phyloP scores from a whole-genome alignment of 1,284 basidiomycete species.

The Sphaerobolus stellatus region DNA sequence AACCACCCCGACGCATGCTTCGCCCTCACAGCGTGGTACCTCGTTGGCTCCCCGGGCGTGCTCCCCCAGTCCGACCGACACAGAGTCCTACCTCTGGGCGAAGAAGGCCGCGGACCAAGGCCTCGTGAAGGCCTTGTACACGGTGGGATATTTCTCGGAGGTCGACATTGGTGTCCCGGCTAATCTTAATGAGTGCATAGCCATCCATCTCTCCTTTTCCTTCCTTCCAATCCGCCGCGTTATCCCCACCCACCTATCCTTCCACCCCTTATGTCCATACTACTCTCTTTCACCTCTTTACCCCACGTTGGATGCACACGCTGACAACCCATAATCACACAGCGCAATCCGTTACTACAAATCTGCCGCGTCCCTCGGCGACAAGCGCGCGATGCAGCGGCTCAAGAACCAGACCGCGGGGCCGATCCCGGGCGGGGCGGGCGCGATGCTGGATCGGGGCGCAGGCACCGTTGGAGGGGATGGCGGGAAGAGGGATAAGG shows the following conservation, averaged over 20 bases:
- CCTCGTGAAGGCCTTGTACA: conserved; percentile 92
- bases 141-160: conserved; percentile 96
- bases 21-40: conserved; percentile 97
- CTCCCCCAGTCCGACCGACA: conserved; percentile 98
- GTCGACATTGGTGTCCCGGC: conserved; percentile 82
- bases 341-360: conserved; percentile 86
- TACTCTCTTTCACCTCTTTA: conserved; percentile 1
- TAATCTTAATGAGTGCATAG: conserved; percentile 66
- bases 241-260: too few species aligned
- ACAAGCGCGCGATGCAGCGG: conserved; percentile 89
- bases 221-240: background rate
- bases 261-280: too few species aligned
- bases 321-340: too few species aligned
- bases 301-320: too few species aligned
- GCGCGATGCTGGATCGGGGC: conserved; percentile 55
- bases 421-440: conserved; percentile 57
- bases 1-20: conserved; percentile 97
- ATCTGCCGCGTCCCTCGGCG: conserved; percentile 88
- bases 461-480: conserved; percentile 32
- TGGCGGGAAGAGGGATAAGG: too few species aligned
- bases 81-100: conserved; percentile 95
- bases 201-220: conserved; percentile 31
- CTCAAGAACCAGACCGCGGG: conserved; percentile 65
- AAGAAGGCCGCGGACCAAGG: conserved; percentile 89
- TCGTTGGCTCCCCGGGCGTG: conserved; percentile 96